phyloP scores from a whole-genome alignment of 140 eudicot genomes.

The Anethum foeniculum region DNA sequence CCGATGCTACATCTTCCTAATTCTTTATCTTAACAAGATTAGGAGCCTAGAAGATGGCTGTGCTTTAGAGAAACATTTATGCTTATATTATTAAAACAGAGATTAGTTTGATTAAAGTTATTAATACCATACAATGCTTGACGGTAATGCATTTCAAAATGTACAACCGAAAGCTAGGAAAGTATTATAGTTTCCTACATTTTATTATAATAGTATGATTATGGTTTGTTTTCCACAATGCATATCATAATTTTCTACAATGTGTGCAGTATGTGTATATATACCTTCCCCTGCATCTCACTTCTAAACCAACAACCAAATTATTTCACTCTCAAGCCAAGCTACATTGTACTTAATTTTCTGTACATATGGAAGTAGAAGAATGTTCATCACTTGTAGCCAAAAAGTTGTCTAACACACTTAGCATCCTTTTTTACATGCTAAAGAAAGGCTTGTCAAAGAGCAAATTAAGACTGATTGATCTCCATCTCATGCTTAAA shows the following conservation, averaged over 20 bases:
- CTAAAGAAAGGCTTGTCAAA: conserved; percentile 42
- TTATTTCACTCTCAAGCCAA: neutral
- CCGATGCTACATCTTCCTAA: neutral
- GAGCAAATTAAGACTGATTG: conserved; percentile 37
- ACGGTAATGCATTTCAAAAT: neutral
- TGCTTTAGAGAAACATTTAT: neutral
- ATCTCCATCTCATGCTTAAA: conserved; percentile 40
- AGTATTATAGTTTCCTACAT: neutral
- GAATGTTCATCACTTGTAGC: conserved; percentile 37
- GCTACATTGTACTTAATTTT: neutral
- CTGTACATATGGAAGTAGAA: conserved; percentile 35
- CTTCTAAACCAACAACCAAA: neutral
- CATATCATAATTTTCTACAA: neutral
- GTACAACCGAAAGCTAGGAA: neutral
- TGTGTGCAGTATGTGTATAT: neutral
- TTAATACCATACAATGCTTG: neutral
- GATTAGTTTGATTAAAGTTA: neutral
- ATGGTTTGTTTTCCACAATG: neutral
- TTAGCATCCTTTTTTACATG: conserved; percentile 45
- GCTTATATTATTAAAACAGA: neutral
- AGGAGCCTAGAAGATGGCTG: neutral
- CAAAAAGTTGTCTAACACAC: conserved; percentile 42
- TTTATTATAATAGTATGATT: neutral
- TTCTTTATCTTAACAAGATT: neutral
- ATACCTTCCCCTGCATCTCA: neutral